These are phyloP conservation scores for Leccinum griseonigrum DNA, from an alignment of 1,284 basidiomycete genomes.

Conservation along the genomic window DNA sequence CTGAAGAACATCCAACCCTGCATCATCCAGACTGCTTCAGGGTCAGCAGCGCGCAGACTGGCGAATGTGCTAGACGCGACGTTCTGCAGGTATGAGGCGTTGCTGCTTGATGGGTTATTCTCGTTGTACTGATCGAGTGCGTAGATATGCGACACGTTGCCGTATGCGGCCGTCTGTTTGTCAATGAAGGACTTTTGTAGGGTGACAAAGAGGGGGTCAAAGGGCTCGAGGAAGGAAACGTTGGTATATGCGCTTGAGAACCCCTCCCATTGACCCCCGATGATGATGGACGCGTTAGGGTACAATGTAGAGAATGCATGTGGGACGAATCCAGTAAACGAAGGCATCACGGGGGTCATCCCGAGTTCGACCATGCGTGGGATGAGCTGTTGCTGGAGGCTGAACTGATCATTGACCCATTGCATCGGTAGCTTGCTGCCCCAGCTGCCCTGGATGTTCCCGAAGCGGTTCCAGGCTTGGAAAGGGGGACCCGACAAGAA, in stretches of 20 bases:
- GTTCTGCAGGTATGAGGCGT: slow-evolving; percentile 31
- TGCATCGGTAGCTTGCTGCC: slow-evolving; percentile 34
- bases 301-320: slow-evolving; percentile 31
- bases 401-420: slow-evolving; percentile 42
- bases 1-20: slow-evolving; percentile 45
- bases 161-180: slow-evolving; percentile 41
- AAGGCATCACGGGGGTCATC: slow-evolving; percentile 44
- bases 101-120: slow-evolving; percentile 38
- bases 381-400: slow-evolving; percentile 38
- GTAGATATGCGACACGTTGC: slow-evolving; percentile 42
- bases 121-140: slow-evolving; percentile 49
- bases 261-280: slow-evolving; percentile 37
- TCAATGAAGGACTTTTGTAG: slow-evolving; percentile 37
- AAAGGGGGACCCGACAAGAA: slow-evolving; percentile 45
- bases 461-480: slow-evolving; percentile 43
- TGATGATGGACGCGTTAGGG: slow-evolving; percentile 39
- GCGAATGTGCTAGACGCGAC: slow-evolving; percentile 34
- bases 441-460: slow-evolving; percentile 44
- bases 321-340: slow-evolving; percentile 46
- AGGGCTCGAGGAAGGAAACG: slow-evolving; percentile 43
- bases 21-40: background rate
- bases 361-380: slow-evolving; percentile 44
- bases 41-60: slow-evolving; percentile 38
- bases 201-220: slow-evolving; percentile 21
- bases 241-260: slow-evolving; percentile 37